phyloP scores from a whole-genome alignment of 2,329 filamentous ascomycete species.

The Hysterium pulicare region DNA sequence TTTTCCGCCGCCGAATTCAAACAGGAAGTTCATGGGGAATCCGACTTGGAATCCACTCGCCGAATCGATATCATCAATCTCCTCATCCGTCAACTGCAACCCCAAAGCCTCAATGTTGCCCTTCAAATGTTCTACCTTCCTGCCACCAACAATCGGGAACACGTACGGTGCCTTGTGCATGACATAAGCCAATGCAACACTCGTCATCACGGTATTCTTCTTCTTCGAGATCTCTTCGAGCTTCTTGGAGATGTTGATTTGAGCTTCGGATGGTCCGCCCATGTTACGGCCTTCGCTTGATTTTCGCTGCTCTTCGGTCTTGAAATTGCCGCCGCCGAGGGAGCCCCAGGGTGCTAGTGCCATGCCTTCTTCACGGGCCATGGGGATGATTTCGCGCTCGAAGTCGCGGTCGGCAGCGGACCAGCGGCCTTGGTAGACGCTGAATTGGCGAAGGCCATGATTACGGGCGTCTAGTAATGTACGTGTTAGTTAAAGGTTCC shows the following conservation, averaged over 20 bases:
- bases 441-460: slow-evolving; percentile 68
- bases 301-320: slow-evolving; percentile 28
- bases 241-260: slow-evolving; percentile 52
- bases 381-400: slow-evolving; percentile 67
- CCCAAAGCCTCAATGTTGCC: slow-evolving; percentile 57
- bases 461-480: slow-evolving; percentile 55
- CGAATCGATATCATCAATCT: slow-evolving; percentile 54
- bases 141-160: slow-evolving; percentile 70
- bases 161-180: slow-evolving; percentile 69
- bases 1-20: slow-evolving; percentile 23
- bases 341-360: slow-evolving; percentile 55
- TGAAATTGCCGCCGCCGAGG: slow-evolving; percentile 49
- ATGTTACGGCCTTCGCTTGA: slow-evolving; percentile 34
- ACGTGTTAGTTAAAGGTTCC: background rate
- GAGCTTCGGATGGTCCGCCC: slow-evolving; percentile 45
- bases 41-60: slow-evolving; percentile 54
- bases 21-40: slow-evolving; percentile 51
- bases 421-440: slow-evolving; percentile 66
- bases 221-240: slow-evolving; percentile 59
- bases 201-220: slow-evolving; percentile 58
- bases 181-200: slow-evolving; percentile 66
- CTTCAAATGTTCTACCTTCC: slow-evolving; percentile 70
- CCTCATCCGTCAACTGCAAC: slow-evolving; percentile 49
- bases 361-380: slow-evolving; percentile 62
- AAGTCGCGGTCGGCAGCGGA: slow-evolving; percentile 61